Percentiles rank a stretch among this genome's conserved stretches.
Conservation (phyloP, 2,329 filamentous ascomycete genomes). For the Alternaria tenuissima region DNA sequence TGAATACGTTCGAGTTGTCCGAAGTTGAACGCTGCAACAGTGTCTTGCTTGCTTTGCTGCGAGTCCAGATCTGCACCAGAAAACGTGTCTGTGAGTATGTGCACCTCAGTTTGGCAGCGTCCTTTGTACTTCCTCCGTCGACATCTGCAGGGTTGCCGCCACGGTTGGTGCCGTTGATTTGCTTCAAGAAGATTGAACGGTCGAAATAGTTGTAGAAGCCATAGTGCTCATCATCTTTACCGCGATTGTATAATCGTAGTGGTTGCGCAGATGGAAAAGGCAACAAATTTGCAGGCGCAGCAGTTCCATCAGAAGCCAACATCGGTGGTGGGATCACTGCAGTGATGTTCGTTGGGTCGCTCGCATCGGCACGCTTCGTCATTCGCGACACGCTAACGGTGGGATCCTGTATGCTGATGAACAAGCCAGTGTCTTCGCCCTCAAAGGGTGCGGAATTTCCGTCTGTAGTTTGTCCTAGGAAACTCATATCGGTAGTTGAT, state of each 20-base stretch:
- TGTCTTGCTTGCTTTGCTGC: constrained; percentile 51
- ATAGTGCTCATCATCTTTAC: constrained; percentile 82
- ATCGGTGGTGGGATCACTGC: constrained; percentile 69
- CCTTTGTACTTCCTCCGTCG: constrained; percentile 59
- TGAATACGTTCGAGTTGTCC: constrained; percentile 54
- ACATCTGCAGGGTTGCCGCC: constrained; percentile 56
- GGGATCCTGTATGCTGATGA: constrained; percentile 72
- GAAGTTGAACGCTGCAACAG: constrained; percentile 40
- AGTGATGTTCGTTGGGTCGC: constrained; percentile 54
- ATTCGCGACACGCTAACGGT: constrained; percentile 40
- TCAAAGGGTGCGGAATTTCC: constrained; percentile 73
- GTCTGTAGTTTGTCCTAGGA: constrained; percentile 88
- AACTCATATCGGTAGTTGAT: constrained; percentile 74
- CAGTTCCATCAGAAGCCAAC: constrained; percentile 73
- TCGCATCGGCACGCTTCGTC: constrained; percentile 45
- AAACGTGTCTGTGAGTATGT: constrained; percentile 70
- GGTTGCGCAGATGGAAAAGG: constrained; percentile 76
- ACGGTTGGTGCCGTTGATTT: constrained; percentile 58
- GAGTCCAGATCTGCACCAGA: constrained; percentile 69
- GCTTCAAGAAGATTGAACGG: constrained; percentile 82
- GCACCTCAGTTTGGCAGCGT: constrained; percentile 59
- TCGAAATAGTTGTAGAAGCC: constrained; percentile 94
- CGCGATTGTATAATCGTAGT: constrained; percentile 84
- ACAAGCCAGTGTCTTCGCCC: constrained; percentile 89
- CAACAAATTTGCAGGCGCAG: constrained; percentile 74